Evolutionary conservation across 1,284 basidiomycete genomes (phyloP).

Genomic region (Phenoliferia sp.): DNA sequence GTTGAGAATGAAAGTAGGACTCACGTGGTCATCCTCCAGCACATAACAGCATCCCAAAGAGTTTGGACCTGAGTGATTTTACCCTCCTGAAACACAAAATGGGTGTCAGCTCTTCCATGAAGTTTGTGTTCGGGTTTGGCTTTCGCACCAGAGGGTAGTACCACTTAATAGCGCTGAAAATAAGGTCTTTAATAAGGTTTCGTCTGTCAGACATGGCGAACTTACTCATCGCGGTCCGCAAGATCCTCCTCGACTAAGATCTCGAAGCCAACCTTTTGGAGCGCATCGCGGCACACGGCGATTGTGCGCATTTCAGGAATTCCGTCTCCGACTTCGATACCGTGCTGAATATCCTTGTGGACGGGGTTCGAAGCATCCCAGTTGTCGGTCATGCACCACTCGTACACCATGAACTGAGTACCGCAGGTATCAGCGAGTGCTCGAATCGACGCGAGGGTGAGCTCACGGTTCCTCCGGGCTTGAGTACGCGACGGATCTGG

Average conservation of each 20-base stretch:
- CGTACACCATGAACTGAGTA: slow-evolving; percentile 86
- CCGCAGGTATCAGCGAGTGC: not conserved
- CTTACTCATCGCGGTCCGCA: slow-evolving; percentile 59
- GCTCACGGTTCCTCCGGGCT: slow-evolving; percentile 90
- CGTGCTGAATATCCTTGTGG: slow-evolving; percentile 89
- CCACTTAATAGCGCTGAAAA: slow-evolving; percentile 55
- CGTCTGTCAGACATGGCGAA: too few relatives aligned
- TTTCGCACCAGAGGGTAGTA: slow-evolving; percentile 81
- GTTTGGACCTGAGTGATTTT: slow-evolving; percentile 82
- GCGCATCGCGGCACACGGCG: slow-evolving; percentile 65
- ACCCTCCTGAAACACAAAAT: slow-evolving; percentile 2
- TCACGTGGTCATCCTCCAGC: slow-evolving; percentile 5
- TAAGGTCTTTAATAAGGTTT: too few relatives aligned
- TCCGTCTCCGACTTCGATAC: slow-evolving; percentile 73
- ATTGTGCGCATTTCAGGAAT: slow-evolving; percentile 95
- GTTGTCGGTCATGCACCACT: slow-evolving; percentile 96
- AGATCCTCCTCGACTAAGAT: slow-evolving; percentile 92
- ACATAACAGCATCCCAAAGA: slow-evolving; percentile 65
- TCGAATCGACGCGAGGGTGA: too few relatives aligned
- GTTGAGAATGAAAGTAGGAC: not conserved
- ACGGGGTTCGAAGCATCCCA: slow-evolving; percentile 80
- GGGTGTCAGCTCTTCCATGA: not conserved
- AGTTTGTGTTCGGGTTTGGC: not conserved
- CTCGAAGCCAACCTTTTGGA: slow-evolving; percentile 80
- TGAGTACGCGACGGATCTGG: slow-evolving; percentile 89